Evolutionary conservation across 2,329 filamentous ascomycete genomes (phyloP).

Genomic region (Diaporthe sp.): DNA sequence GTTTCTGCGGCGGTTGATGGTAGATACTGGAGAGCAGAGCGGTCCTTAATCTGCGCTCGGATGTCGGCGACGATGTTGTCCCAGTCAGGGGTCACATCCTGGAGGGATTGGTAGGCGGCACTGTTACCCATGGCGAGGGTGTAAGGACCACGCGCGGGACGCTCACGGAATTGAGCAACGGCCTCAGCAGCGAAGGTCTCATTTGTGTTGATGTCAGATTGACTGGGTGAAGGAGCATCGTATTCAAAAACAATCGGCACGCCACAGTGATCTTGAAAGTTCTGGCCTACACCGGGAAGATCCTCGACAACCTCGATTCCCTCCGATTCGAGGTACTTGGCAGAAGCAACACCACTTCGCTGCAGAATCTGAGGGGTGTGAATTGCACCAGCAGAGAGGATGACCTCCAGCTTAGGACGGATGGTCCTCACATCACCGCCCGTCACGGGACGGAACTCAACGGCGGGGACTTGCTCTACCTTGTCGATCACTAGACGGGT

Average conservation of each 20-base stretch:
- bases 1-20: neutral
- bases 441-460: slow-evolving; percentile 4
- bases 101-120: slow-evolving; percentile 3
- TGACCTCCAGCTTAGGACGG: slow-evolving; percentile 46
- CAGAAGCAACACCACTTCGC: slow-evolving; percentile 51
- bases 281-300: slow-evolving; percentile 52
- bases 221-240: neutral
- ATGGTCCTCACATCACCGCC: slow-evolving; percentile 4
- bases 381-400: slow-evolving; percentile 50
- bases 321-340: slow-evolving; percentile 44
- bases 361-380: slow-evolving; percentile 52
- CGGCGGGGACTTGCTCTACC: neutral
- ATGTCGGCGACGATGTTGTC: slow-evolving; percentile 3
- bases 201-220: slow-evolving; percentile 1
- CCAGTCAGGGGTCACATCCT: slow-evolving; percentile 10
- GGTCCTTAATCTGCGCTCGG: slow-evolving; percentile 8
- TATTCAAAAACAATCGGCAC: neutral
- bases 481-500: neutral
- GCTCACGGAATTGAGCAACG: slow-evolving; percentile 11
- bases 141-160: slow-evolving; percentile 18
- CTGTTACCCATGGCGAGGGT: neutral
- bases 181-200: slow-evolving; percentile 13
- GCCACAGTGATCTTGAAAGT: slow-evolving; percentile 46
- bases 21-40: slow-evolving; percentile 8
- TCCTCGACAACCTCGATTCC: slow-evolving; percentile 49